Base-by-base conservation (phyloP, 1,284 basidiomycete genomes). In the Erythrobasidium hasegawianum region DNA sequence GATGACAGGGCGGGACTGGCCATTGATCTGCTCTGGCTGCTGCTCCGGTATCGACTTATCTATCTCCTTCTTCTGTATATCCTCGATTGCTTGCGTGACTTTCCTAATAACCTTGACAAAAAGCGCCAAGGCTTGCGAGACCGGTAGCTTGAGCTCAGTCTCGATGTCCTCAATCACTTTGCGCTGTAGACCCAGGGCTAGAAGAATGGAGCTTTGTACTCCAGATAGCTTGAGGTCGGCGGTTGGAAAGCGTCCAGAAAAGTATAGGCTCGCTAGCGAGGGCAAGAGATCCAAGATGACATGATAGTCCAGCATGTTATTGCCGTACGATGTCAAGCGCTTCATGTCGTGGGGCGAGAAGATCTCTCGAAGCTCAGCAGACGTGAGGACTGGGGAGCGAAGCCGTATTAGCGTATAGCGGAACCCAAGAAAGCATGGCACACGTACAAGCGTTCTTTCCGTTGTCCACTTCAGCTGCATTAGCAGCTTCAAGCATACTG, bases 291-390 rank as follows among this genome's bases (percentile, higher is more conserved):
- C 96, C 55, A 98, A 81, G 66, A 98, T 85, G 73, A 97, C 90
- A 76, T 97, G 93, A 76, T 95, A 96, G 78, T 98, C 96, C 54
- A 98, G 83, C 85, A 89, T 87, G 78, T 94, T 96, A 77, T 95
- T 93, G 3, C 91, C 88, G 74, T 98, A 99, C 5, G 94, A 89
- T 72, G 95, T 89, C 39, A 98, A 83, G 1, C 96, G 87, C 79
- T 97, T 97, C 73, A 98, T 82, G 78, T 98, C 96, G 76, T 97
- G 97, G 0, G 95, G 92, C 0, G 91, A 87, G 68, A 96, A 78
- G 16, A 90, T 78, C 45, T 86, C 80, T 1, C 83, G 81, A 9
- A 98, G 81, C 73, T 97, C 93, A 1, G 82, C 75, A 1, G 87
- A 78, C n/a, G 78, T 77, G 26, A 86, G 79, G 62, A 78, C 89